phyloP scores from a whole-genome alignment of 306 rosid genomes.

The Echinosophora koreensis region DNA sequence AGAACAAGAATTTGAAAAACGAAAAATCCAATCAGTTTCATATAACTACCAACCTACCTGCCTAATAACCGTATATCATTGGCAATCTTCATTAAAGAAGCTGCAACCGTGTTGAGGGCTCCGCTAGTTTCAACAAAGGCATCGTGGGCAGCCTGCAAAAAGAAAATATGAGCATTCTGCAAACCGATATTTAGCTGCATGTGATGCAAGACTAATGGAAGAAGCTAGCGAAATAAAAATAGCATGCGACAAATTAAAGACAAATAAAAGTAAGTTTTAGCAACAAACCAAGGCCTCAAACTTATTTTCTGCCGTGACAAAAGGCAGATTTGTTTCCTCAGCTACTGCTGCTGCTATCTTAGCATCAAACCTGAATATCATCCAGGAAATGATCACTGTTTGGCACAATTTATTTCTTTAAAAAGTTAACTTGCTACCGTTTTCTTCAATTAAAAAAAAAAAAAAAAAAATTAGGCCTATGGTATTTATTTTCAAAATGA shows the following conservation, averaged over 20 bases:
- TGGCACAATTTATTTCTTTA: conserved; percentile 19
- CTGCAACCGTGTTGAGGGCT: conserved; percentile 85
- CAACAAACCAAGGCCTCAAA: conserved; percentile 97
- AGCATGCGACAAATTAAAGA: conserved; percentile 19
- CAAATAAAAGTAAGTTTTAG: conserved; percentile 35
- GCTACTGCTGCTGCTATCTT: conserved; percentile 97
- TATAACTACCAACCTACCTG: conserved; percentile 64
- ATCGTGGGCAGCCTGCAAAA: conserved; percentile 95
- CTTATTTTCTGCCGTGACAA: conserved; percentile 95
- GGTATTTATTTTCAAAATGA: not conserved
- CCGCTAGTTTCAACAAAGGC: conserved; percentile 96
- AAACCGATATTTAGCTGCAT: conserved; percentile 35
- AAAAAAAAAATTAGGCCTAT: conserved; percentile 24
- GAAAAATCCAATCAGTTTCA: not conserved
- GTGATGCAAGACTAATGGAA: conserved; percentile 31
- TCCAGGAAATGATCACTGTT: conserved; percentile 38
- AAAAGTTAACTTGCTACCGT: not conserved
- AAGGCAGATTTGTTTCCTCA: conserved; percentile 86
- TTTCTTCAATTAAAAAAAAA: conserved; percentile 32
- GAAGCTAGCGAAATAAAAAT: conserved; percentile 35
- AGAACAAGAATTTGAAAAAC: not conserved
- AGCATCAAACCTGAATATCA: conserved; percentile 78
- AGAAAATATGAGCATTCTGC: conserved; percentile 37
- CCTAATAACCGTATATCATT: conserved; percentile 96
- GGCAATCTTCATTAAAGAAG: conserved; percentile 93